Percentiles rank a stretch among this genome's conserved stretches.
Conservation (phyloP, 208 protist species). For the Phytomonas sp. region DNA sequence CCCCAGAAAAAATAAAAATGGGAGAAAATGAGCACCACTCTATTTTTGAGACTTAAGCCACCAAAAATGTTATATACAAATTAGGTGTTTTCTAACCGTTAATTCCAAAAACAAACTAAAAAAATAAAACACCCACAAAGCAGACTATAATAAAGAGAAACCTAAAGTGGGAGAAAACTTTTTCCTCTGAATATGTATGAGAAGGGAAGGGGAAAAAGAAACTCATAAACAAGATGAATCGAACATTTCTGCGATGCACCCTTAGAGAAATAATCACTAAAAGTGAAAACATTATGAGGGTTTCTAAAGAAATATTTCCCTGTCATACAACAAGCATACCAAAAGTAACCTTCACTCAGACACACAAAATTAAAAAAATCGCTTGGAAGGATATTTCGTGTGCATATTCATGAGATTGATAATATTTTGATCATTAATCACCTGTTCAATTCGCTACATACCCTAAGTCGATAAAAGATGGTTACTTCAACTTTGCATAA, state of each 20-base stretch:
- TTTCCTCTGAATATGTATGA: background rate
- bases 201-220: background rate
- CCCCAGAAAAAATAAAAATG: slow-evolving; percentile 9
- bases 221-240: background rate
- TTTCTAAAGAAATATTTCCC: background rate
- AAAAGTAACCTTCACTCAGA: background rate
- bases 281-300: background rate
- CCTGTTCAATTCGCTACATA: background rate
- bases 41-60: background rate
- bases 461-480: background rate
- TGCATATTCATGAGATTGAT: background rate
- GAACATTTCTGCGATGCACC: background rate
- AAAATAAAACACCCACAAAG: slow-evolving; percentile 12
- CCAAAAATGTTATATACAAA: slow-evolving; percentile 1
- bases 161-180: background rate
- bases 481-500: background rate
- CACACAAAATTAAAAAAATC: background rate
- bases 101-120: slow-evolving; percentile 1
- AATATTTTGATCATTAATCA: background rate
- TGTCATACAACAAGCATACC: background rate
- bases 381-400: background rate
- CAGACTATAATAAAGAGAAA: background rate
- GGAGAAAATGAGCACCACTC: background rate
- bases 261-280: background rate
- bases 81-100: background rate